Conservation (phyloP, 2,329 filamentous ascomycete species). For the Diaporthe humulicola region DNA sequence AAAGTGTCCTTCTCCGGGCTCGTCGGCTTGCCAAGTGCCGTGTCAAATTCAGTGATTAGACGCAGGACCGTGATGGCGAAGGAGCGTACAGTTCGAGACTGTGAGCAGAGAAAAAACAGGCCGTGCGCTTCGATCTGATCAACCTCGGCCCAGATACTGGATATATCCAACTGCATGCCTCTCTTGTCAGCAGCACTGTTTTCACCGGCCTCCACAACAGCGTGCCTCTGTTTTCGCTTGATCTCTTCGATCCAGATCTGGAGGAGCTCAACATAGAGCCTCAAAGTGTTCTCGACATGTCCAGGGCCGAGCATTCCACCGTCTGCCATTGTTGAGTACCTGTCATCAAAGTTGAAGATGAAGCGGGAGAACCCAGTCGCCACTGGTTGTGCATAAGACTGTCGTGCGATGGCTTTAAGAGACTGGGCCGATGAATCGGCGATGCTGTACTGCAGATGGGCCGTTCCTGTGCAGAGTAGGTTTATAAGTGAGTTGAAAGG, state of each 20-base stretch:
- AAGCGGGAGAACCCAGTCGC: constrained; percentile 97
- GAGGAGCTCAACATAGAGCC: constrained; percentile 91
- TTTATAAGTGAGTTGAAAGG: constrained; percentile 96
- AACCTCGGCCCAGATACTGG: constrained; percentile 90
- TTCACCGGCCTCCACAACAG: constrained; percentile 74
- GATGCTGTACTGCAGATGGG: constrained; percentile 93
- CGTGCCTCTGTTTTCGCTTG: constrained; percentile 84
- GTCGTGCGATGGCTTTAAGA: constrained; percentile 92
- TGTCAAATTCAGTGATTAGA: constrained; percentile 94
- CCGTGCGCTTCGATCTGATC: constrained; percentile 98
- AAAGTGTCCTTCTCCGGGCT: constrained; percentile 71
- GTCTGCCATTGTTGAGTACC: constrained; percentile 97
- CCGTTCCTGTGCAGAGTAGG: constrained; percentile 93
- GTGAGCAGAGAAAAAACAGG: constrained; percentile 96
- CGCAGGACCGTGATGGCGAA: constrained; percentile 94
- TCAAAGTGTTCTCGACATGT: constrained; percentile 94
- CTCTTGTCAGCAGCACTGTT: constrained; percentile 75
- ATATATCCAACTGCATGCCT: constrained; percentile 84
- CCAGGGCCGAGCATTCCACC: constrained; percentile 94
- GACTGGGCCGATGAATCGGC: constrained; percentile 93
- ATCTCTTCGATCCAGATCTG: constrained; percentile 99
- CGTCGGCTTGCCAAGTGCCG: constrained; percentile 80
- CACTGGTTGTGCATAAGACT: constrained; percentile 93
- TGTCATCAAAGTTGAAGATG: constrained; percentile 98
- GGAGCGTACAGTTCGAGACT: constrained; percentile 88